Percentiles rank a stretch among this genome's conserved stretches.
Evolutionary conservation across 208 protist genomes (phyloP).

Genomic region (Zelonia costaricensis): DNA sequence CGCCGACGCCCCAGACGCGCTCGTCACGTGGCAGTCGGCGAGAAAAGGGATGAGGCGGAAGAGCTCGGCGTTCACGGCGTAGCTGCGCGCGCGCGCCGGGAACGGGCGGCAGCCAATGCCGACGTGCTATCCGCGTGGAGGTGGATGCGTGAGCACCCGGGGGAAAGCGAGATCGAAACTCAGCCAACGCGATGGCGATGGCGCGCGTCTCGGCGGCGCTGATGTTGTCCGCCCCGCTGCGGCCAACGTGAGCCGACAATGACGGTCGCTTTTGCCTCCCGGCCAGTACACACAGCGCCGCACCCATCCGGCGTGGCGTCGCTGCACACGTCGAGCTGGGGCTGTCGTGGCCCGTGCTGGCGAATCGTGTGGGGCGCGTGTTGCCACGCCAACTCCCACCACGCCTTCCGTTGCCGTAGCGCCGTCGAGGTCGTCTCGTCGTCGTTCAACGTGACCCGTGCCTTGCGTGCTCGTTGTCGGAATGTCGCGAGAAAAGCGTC

Average conservation of each 20-base stretch:
- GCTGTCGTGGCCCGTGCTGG: not conserved
- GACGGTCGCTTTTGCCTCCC: not conserved
- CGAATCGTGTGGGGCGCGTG: not conserved
- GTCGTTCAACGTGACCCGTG: constrained; percentile 12
- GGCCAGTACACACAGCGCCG: not conserved
- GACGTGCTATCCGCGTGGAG: not conserved
- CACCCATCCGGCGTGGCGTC: not conserved
- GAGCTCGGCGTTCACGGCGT: not conserved
- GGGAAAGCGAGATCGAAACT: not conserved
- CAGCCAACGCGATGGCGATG: not conserved
- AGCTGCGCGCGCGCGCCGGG: not conserved
- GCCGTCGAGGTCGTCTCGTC: constrained; percentile 5
- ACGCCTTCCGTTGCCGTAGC: not conserved
- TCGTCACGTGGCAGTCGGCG: not conserved
- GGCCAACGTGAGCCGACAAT: not conserved
- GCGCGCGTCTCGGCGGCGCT: not conserved
- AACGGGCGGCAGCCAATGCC: not conserved
- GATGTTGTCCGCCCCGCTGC: not conserved
- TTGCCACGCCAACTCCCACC: not conserved
- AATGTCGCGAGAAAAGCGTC: not conserved
- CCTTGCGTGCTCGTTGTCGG: not conserved
- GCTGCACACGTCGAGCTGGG: not conserved
- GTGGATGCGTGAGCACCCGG: not conserved
- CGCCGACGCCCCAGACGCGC: not conserved
- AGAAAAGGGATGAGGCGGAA: not conserved